A percentile compares a stretch with the other conserved stretches of the same genome.
These are phyloP conservation scores for Chondrus crispus DNA, from an alignment of 23 red algal genomes.

Conservation along the genomic window DNA sequence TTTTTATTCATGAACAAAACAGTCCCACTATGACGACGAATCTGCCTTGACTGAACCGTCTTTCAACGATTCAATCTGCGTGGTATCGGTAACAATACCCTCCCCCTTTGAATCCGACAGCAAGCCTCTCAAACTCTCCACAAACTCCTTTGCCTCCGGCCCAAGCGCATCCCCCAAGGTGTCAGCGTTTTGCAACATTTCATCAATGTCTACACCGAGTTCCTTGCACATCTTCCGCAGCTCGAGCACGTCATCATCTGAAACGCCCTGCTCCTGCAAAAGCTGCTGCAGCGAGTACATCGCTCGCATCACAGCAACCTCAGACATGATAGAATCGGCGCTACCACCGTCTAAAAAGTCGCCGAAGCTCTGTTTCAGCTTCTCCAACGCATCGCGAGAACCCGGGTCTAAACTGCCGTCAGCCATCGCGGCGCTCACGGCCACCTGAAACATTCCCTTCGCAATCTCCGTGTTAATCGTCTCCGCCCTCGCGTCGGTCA, in stretches of 20 bases:
- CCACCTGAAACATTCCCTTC: constrained; percentile 87
- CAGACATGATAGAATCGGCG: constrained; percentile 66
- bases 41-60: neutral
- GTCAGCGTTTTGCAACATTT: constrained; percentile 67
- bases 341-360: constrained; percentile 61
- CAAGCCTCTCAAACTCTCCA: constrained; percentile 52
- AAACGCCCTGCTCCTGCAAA: constrained; percentile 59
- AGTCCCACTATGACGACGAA: neutral
- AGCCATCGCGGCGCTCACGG: constrained; percentile 68
- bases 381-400: constrained; percentile 52
- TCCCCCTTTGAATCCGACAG: neutral
- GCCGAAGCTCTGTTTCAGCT: constrained; percentile 60
- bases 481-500: constrained; percentile 37
- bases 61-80: neutral
- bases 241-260: constrained; percentile 51
- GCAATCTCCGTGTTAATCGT: constrained; percentile 68
- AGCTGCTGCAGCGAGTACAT: constrained; percentile 84
- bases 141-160: constrained; percentile 80
- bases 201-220: constrained; percentile 76
- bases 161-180: constrained; percentile 68
- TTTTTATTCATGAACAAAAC: too few relatives aligned
- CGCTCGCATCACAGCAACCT: constrained; percentile 85
- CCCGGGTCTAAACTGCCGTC: constrained; percentile 59
- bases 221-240: constrained; percentile 78
- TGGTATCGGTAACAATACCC: neutral